Evolutionary conservation across 331 rosid species (phyloP), one percentile per base, ranked within the genome.

Genomic region (Pyrus hybrid): DNA sequence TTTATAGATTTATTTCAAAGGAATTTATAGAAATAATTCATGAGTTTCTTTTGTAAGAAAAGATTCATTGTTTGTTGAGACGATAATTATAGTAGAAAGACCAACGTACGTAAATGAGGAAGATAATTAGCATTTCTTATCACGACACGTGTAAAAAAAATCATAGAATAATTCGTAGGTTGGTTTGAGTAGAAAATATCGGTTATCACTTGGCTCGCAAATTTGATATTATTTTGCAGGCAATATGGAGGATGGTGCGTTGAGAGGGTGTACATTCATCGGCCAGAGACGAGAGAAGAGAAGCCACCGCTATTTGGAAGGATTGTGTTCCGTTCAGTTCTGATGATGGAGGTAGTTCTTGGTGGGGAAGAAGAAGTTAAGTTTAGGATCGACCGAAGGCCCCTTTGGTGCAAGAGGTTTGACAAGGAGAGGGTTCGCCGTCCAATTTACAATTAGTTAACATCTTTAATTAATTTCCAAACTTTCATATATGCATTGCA

Each of bases 321-420:
- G 43, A 64, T 77, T 1, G 51, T 81, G 33, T 81, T 81, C 51
- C 49, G 57, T 3, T 22, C 75, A 20, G 17, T 76, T 4, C 25
- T 32, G 13, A 61, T 61, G 5, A 63, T 68, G n/a, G 60, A 62
- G 16, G 0, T 35, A 5, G 60, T 81, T 12, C 75, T 81, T 43
- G 25, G 49, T 0, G 67, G 73, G 1, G 13, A 7, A 1, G 26
- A 11, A 2, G 33, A 70, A 18, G 57, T 73, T 6, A 81, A 66
- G 37, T 81, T 65, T 20, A 11, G 4, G 2, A 73, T 81, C 3
- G 70, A 81, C 12, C 54, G 30, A 1, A 58, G 28, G 18, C 81
- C 77, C 13, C 77, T 81, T 61, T 66, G 84, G 78, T 81, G 84
- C 6, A 81, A 81, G 47, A 72, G 16, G 30, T 81, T 70, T 32